These are phyloP conservation scores for Candida frijolesensis DNA, from an alignment of 1,139 yeast genomes.

Conservation along the genomic window DNA sequence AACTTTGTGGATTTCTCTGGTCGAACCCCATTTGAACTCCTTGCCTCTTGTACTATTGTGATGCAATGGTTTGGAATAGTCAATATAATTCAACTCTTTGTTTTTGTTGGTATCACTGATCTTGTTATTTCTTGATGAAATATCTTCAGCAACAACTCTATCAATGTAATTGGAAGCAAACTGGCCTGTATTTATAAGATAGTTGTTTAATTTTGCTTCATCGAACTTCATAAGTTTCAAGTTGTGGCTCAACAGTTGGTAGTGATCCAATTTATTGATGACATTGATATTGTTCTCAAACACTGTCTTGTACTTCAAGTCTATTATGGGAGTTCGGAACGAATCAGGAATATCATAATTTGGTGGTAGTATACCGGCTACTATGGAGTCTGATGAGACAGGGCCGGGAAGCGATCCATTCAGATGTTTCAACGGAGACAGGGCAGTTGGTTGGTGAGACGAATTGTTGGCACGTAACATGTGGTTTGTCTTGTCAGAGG, in stretches of 20 bases:
- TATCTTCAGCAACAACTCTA: constrained; percentile 39
- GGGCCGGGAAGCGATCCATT: not conserved
- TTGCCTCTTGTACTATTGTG: constrained; percentile 27
- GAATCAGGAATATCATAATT: not conserved
- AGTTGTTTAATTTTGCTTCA: constrained; percentile 26
- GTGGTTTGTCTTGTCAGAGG: not conserved
- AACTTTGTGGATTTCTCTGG: constrained; percentile 23
- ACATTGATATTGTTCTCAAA: constrained; percentile 31
- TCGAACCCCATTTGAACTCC: constrained; percentile 37
- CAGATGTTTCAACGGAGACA: constrained; percentile 2
- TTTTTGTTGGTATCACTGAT: constrained; percentile 21
- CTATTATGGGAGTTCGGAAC: constrained; percentile 10
- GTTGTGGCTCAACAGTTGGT: constrained; percentile 28
- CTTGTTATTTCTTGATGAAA: constrained; percentile 25
- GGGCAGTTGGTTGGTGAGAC: not conserved
- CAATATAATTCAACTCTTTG: constrained; percentile 18
- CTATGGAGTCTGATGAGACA: constrained; percentile 9
- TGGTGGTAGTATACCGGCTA: constrained; percentile 12
- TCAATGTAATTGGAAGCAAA: constrained; percentile 37
- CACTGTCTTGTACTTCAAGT: constrained; percentile 13
- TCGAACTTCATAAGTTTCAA: constrained; percentile 31
- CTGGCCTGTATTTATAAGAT: constrained; percentile 28
- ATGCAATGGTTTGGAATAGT: constrained; percentile 20
- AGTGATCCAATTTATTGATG: constrained; percentile 32
- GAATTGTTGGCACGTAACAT: not conserved